Base-by-base conservation (phyloP, 306 rosid species). In the Albizia julibrissin region DNA sequence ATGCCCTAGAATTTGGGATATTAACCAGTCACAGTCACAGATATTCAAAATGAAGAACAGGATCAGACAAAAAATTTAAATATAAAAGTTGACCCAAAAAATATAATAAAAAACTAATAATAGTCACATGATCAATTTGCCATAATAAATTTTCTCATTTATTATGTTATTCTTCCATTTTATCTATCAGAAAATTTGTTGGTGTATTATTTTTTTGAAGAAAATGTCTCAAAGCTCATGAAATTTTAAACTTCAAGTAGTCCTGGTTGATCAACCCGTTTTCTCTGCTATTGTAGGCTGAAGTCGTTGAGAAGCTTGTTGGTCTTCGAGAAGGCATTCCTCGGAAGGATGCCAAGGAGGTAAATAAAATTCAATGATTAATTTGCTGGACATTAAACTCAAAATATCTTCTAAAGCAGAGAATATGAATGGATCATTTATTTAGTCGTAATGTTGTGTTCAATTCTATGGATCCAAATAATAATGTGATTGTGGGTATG, bases 311-410 rank as follows among this genome's bases (percentile, higher is more conserved):
- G 90, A 95, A 91, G 85, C 99, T 95, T 79, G 98, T 95, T 59
- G 92, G 90, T 75, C 82, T 93, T 47, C 91, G 98, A 85, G 98
- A 95, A 89, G 99, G 99, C 85, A 95, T 95, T 78, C 99, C 99
- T 21, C 85, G 92, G 81, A 95, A 95, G 80, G 99, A 95, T 78
- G 99, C 99, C n/a, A 95, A 95, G 81, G 98, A 95, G 99, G 99
- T 95, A 87, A n/a, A 83, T 56, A 44, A 68, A 81, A 46, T 70
- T 79, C 56, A 39, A 3, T 49, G 52, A 74, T 69, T 75, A 52
- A 77, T 72, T 73, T 80, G 21, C 74, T 76, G n/a, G 46, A 69
- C 12, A 29, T 76, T 69, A 52, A 85, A 76, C 40, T 78, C 40
- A 54, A 34, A 50, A 75, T 69, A 69, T 58, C 12, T 64, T 80